Evolutionary conservation across 768 basidiomycete species (phyloP).

Genomic region (Tricholoma saponaceum): DNA sequence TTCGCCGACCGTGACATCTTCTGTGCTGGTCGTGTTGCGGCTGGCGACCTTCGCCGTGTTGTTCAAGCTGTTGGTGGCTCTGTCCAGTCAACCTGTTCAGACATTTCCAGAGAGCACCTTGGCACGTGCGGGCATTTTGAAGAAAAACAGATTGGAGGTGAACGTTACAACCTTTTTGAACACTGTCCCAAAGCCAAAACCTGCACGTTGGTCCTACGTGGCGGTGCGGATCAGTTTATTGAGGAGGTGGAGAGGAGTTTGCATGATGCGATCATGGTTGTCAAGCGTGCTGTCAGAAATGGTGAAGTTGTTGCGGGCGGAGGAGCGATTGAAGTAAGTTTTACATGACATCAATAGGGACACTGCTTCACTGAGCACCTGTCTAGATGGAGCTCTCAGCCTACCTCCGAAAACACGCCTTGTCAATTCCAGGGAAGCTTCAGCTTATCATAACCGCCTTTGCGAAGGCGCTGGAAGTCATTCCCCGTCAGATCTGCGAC

Average conservation of each 20-base stretch:
- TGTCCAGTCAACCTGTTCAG: conserved; percentile 92
- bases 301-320: conserved; percentile 97
- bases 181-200: conserved; percentile 93
- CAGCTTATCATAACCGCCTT: conserved; percentile 94
- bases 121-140: conserved; percentile 93
- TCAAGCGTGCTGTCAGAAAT: conserved; percentile 93
- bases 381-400: conserved; percentile 93
- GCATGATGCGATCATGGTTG: conserved; percentile 99
- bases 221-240: conserved; percentile 98
- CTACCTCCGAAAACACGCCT: conserved; percentile 85
- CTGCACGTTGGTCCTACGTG: conserved; percentile 89
- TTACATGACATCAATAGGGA: not conserved
- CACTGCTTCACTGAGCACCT: not conserved
- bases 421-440: conserved; percentile 92
- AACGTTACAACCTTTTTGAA: conserved; percentile 94
- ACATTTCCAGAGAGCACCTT: conserved; percentile 85
- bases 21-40: conserved; percentile 93
- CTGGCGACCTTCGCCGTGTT: conserved; percentile 87
- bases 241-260: conserved; percentile 96
- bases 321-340: conserved; percentile 86
- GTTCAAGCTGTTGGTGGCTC: conserved; percentile 95
- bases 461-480: conserved; percentile 95
- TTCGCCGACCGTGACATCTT: conserved; percentile 99
- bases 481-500: conserved; percentile 97
- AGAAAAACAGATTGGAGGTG: conserved; percentile 94